Percentiles rank a stretch among this genome's conserved stretches.
These are phyloP conservation scores for Proliferodiscus dingleyae DNA, from an alignment of 2,329 filamentous ascomycete genomes.

Conservation along the genomic window DNA sequence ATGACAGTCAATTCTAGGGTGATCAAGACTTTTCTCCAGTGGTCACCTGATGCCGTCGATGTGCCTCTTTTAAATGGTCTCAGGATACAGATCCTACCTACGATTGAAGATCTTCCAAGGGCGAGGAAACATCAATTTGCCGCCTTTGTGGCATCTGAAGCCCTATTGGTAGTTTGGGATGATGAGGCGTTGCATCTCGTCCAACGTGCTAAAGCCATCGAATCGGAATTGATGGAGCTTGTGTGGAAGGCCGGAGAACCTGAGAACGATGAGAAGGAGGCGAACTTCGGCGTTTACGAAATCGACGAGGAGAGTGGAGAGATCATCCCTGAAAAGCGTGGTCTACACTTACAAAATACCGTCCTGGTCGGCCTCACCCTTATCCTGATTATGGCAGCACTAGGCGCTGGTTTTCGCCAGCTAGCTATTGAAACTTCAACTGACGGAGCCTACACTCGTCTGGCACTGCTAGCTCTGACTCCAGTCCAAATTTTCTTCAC, in stretches of 20 bases:
- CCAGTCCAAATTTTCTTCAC: conserved; percentile 77
- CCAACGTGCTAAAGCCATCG: conserved; percentile 64
- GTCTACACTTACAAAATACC: conserved; percentile 65
- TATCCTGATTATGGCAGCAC: conserved; percentile 56
- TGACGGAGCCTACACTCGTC: conserved; percentile 56
- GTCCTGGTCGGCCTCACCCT: conserved; percentile 64
- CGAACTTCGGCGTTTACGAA: conserved; percentile 45
- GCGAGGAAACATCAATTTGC: conserved; percentile 77
- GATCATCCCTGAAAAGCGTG: conserved; percentile 57
- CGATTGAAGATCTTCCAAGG: conserved; percentile 62
- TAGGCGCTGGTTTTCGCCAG: conserved; percentile 66
- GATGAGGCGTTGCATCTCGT: conserved; percentile 71
- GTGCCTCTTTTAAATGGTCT: conserved; percentile 73
- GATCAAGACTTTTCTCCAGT: conserved; percentile 72
- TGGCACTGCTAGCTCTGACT: conserved; percentile 60
- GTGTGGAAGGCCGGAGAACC: conserved; percentile 62
- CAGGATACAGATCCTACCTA: conserved; percentile 70
- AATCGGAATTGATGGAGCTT: conserved; percentile 71
- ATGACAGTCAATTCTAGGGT: conserved; percentile 79
- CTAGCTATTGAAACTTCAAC: conserved; percentile 64
- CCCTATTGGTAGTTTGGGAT: conserved; percentile 75
- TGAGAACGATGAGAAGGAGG: conserved; percentile 49
- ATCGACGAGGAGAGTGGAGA: conserved; percentile 70
- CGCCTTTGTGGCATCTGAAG: conserved; percentile 68
- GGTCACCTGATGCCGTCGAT: conserved; percentile 67